Evolutionary conservation across 352 stramenopile genomes (phyloP).

Genomic region (Phytophthora cryptogea): DNA sequence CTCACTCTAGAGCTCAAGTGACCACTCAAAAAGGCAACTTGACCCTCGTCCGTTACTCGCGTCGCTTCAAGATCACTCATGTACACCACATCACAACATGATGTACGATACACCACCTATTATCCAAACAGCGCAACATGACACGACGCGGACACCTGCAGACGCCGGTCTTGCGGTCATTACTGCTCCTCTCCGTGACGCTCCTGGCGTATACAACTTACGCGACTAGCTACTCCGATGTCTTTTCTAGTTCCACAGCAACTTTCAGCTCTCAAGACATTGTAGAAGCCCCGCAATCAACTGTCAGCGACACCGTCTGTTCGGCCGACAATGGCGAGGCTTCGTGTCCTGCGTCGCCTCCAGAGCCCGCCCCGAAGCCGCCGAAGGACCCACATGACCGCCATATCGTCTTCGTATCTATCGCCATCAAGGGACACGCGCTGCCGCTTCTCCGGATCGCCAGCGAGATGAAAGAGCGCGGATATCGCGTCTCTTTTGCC

Average conservation of each 20-base stretch:
- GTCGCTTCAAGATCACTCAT: constrained; percentile 30
- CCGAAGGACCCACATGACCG: constrained; percentile 29
- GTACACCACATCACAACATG: constrained; percentile 8
- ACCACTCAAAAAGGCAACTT: neutral
- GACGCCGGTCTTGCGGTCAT: constrained; percentile 8
- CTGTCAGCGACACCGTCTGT: constrained; percentile 16
- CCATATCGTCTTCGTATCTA: constrained; percentile 82
- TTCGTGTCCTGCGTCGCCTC: constrained; percentile 14
- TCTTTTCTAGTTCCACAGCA: constrained; percentile 3
- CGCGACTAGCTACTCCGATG: constrained; percentile 23
- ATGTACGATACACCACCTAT: neutral
- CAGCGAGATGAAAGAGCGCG: constrained; percentile 68
- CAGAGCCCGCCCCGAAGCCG: neutral
- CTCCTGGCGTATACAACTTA: constrained; percentile 15
- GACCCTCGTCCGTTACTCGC: constrained; percentile 22
- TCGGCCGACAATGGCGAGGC: constrained; percentile 18
- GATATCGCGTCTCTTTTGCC: constrained; percentile 82
- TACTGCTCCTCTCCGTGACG: constrained; percentile 25
- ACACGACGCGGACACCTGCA: constrained; percentile 5
- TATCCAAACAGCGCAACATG: constrained; percentile 13
- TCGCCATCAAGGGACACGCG: constrained; percentile 83
- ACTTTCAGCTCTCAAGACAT: constrained; percentile 12
- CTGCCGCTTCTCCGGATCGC: constrained; percentile 78
- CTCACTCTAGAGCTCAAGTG: constrained; percentile 9
- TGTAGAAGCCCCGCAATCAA: constrained; percentile 17